Conservation (phyloP, 305 asterid species). For the Solanum aculeatissimum region DNA sequence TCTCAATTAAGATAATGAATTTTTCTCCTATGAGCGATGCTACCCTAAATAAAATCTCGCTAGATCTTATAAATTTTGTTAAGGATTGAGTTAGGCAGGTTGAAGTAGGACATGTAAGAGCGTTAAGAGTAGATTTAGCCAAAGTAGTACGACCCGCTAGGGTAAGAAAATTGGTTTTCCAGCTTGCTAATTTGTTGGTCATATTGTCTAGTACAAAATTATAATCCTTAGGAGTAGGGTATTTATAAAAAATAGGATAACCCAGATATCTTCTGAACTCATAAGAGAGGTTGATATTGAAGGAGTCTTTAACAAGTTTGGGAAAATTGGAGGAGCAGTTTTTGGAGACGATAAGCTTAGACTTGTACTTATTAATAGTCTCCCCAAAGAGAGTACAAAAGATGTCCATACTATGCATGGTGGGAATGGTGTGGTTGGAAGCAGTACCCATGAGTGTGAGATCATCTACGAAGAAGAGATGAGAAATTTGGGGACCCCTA, state of each 20-base stretch:
- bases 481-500: not conserved
- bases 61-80: no score
- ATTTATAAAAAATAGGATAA: not conserved
- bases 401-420: not conserved
- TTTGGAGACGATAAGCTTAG: no score
- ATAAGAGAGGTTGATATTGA: no score
- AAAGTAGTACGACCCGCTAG: accelerated
- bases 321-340: not conserved
- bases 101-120: no score
- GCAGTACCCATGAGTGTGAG: not conserved
- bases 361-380: not conserved
- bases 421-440: no score
- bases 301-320: not conserved
- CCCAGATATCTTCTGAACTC: not conserved
- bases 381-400: not conserved
- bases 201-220: not conserved
- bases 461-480: no score
- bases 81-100: not conserved
- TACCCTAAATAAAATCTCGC: not conserved
- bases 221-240: not conserved
- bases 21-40: not conserved
- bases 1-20: not conserved
- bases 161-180: not conserved
- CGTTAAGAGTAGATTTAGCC: not conserved
- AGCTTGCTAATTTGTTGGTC: not conserved